These are phyloP conservation scores for Bolboschoenus planiculmis DNA, from an alignment of 176 grass and related monocot genomes.

Conservation along the genomic window DNA sequence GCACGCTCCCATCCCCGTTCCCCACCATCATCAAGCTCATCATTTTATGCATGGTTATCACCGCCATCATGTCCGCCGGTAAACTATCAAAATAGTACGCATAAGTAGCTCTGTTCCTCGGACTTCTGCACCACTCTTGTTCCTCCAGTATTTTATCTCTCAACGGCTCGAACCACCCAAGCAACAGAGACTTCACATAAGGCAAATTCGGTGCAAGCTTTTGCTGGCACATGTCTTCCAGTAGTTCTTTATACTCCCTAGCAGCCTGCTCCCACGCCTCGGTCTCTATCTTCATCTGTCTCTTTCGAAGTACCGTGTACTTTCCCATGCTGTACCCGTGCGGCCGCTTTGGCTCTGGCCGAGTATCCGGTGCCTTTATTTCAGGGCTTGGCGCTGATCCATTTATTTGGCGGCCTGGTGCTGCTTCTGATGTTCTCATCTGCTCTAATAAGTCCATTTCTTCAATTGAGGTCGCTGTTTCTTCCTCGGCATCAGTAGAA, in stretches of 20 bases:
- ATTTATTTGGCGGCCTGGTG: background rate
- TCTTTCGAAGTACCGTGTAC: slow-evolving; percentile 43
- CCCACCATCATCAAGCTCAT: slow-evolving; percentile 90
- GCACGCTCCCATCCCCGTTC: slow-evolving; percentile 46
- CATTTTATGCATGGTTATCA: slow-evolving; percentile 97
- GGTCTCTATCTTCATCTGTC: slow-evolving; percentile 75
- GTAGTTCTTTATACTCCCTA: slow-evolving; percentile 74
- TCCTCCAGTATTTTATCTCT: slow-evolving; percentile 53
- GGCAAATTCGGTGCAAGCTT: slow-evolving; percentile 86
- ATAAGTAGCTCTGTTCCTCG: slow-evolving; percentile 13
- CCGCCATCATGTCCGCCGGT: slow-evolving; percentile 89
- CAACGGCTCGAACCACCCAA: slow-evolving; percentile 88
- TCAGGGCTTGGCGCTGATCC: background rate
- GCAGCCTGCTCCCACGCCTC: slow-evolving; percentile 97
- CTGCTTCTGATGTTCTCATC: background rate
- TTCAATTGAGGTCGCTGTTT: background rate
- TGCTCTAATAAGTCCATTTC: background rate
- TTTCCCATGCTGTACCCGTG: slow-evolving; percentile 37
- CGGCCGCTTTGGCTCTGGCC: background rate
- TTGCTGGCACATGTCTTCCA: slow-evolving; percentile 81
- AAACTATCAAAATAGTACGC: slow-evolving; percentile 42
- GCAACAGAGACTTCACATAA: slow-evolving; percentile 86
- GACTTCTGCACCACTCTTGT: slow-evolving; percentile 40
- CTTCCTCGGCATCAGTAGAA: background rate
- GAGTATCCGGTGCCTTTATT: background rate